Percentiles rank a stretch among this genome's conserved stretches.
Evolutionary conservation across 345 rosid genomes (phyloP).

Genomic region (Pugionium dolabratum): DNA sequence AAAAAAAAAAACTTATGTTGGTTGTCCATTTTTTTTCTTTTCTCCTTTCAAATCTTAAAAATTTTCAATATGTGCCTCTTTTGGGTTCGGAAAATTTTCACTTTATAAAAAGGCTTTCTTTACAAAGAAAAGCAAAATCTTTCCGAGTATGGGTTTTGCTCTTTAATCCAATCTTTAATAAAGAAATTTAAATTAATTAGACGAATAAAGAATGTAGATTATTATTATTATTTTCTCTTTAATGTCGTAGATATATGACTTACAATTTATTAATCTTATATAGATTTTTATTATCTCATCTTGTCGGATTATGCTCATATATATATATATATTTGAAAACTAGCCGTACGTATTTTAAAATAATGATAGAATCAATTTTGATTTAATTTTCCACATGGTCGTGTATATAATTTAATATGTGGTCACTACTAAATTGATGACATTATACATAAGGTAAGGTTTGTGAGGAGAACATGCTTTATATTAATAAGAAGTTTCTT

Average conservation of each 20-base stretch:
- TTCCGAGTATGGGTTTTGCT: slow-evolving; percentile 37
- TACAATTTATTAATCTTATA: slow-evolving; percentile 31
- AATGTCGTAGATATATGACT: slow-evolving; percentile 31
- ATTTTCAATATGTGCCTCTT: slow-evolving; percentile 33
- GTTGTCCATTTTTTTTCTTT: slow-evolving; percentile 24
- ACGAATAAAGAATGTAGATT: slow-evolving; percentile 33
- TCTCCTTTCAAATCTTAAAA: slow-evolving; percentile 31
- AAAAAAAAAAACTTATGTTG: slow-evolving; percentile 1
- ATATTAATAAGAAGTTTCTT: slow-evolving; percentile 18
- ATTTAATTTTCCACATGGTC: slow-evolving; percentile 4
- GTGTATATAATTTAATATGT: not conserved
- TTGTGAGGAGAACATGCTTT: slow-evolving; percentile 1
- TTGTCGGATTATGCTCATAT: slow-evolving; percentile 17
- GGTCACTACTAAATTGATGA: too few species aligned
- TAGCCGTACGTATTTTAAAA: not conserved
- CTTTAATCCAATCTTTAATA: slow-evolving; percentile 45
- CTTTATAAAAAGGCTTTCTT: slow-evolving; percentile 31
- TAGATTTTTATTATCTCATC: too few species aligned
- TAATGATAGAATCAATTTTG: not conserved
- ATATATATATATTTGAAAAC: not conserved
- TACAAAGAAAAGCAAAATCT: slow-evolving; percentile 41
- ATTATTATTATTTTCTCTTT: slow-evolving; percentile 5
- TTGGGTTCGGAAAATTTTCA: slow-evolving; percentile 30
- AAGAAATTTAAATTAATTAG: slow-evolving; percentile 47
- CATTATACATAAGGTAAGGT: too few species aligned